A percentile compares a stretch with the other conserved stretches of the same genome.
These are phyloP conservation scores for Smallanthus sonchifolius DNA, from an alignment of 129 eudicot species.

Conservation along the genomic window DNA sequence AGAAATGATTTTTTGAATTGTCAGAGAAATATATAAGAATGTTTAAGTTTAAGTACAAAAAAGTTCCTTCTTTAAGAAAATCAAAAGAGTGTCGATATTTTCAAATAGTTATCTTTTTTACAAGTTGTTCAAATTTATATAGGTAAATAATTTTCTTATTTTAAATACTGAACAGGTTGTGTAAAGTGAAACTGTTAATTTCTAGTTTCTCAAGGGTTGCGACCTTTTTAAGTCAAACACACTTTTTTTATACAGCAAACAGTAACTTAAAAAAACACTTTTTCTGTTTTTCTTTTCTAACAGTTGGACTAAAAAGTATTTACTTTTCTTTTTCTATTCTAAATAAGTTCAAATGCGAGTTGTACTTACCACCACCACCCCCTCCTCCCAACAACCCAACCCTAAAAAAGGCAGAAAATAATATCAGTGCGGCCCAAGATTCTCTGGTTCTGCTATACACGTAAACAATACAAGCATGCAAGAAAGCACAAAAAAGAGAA, in stretches of 20 bases:
- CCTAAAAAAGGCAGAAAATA: neutral
- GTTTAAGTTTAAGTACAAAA: neutral
- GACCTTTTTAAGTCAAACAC: neutral
- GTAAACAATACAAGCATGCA: constrained; percentile 12
- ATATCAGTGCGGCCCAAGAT: neutral
- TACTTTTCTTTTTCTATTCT: neutral
- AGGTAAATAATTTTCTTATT: neutral
- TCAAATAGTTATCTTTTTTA: neutral
- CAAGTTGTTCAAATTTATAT: neutral
- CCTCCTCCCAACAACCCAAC: neutral
- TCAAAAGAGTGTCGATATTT: neutral
- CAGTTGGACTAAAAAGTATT: neutral
- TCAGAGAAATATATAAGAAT: neutral
- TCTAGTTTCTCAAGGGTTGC: neutral
- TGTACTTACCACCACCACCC: neutral
- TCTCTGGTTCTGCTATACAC: neutral
- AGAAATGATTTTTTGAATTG: neutral
- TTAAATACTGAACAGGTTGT: neutral
- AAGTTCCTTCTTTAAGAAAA: neutral
- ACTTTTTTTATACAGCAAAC: neutral
- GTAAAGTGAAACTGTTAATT: neutral
- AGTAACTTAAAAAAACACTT: neutral
- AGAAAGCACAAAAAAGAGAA: neutral
- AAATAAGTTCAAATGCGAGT: neutral
- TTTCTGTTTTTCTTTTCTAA: neutral